These are phyloP conservation scores for Rhodocollybia butyracea DNA, from an alignment of 768 basidiomycete genomes.

Conservation along the genomic window DNA sequence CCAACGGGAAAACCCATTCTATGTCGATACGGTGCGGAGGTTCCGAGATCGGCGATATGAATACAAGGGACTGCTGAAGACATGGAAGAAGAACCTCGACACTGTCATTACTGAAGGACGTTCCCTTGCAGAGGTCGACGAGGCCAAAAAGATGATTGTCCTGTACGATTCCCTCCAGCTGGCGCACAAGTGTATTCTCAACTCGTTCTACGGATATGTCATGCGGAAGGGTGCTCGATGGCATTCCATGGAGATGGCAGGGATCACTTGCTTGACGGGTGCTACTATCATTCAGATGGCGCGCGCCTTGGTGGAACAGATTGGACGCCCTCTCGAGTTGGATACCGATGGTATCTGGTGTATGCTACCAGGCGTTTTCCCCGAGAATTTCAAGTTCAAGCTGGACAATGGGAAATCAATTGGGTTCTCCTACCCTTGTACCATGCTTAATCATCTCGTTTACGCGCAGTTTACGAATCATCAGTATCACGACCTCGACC, in stretches of 20 bases:
- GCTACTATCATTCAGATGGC: slow-evolving; percentile 99
- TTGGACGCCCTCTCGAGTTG: slow-evolving; percentile 93
- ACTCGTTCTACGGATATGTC: slow-evolving; percentile 99
- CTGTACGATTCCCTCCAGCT: slow-evolving; percentile 97
- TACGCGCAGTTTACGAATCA: slow-evolving; percentile 95
- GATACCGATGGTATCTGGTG: slow-evolving; percentile 99
- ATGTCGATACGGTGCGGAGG: slow-evolving; percentile 94
- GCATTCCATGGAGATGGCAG: slow-evolving; percentile 99
- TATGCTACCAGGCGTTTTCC: slow-evolving; percentile 97
- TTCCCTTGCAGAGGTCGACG: slow-evolving; percentile 83
- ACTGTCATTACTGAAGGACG: slow-evolving; percentile 57
- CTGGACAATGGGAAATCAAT: slow-evolving; percentile 84
- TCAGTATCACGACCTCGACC: slow-evolving; percentile 93
- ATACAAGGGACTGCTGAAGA: slow-evolving; percentile 97
- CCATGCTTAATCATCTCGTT: slow-evolving; percentile 98
- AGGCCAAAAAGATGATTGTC: slow-evolving; percentile 99
- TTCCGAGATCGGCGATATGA: slow-evolving; percentile 98
- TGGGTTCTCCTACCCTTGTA: slow-evolving; percentile 93
- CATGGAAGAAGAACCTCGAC: slow-evolving; percentile 99
- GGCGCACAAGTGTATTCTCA: slow-evolving; percentile 99
- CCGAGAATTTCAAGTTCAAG: slow-evolving; percentile 97
- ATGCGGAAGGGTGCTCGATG: slow-evolving; percentile 99
- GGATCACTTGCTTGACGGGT: slow-evolving; percentile 96
- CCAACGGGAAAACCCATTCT: slow-evolving; percentile 97
- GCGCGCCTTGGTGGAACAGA: slow-evolving; percentile 93